A percentile compares a stretch with the other conserved stretches of the same genome.
These are phyloP conservation scores for Xylariaceae sp. DNA, from an alignment of 2,329 filamentous ascomycete genomes.

Conservation along the genomic window DNA sequence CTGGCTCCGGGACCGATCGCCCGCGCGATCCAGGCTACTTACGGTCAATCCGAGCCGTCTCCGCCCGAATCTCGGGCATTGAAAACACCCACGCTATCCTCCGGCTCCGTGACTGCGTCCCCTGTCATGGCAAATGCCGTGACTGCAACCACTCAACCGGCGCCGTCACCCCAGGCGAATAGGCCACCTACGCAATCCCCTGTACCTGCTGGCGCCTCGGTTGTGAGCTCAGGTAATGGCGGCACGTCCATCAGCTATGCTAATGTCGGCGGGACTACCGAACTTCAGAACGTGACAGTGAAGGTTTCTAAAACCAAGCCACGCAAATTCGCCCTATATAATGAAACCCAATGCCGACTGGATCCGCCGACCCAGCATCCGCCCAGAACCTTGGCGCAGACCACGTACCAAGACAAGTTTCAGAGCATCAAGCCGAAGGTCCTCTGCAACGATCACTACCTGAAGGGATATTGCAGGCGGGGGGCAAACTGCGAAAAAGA, in stretches of 20 bases:
- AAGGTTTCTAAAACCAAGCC: slow-evolving; percentile 29
- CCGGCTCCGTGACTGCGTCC: slow-evolving; percentile 10
- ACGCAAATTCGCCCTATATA: slow-evolving; percentile 28
- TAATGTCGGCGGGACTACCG: slow-evolving; percentile 27
- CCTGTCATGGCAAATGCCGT: slow-evolving; percentile 7
- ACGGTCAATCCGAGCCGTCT: slow-evolving; percentile 10
- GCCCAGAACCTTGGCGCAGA: slow-evolving; percentile 27
- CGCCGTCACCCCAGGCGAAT: slow-evolving; percentile 6
- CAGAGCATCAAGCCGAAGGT: slow-evolving; percentile 27
- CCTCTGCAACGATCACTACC: slow-evolving; percentile 33
- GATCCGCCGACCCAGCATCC: slow-evolving; percentile 30
- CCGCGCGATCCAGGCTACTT: slow-evolving; percentile 19
- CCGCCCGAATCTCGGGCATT: slow-evolving; percentile 15
- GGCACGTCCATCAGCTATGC: slow-evolving; percentile 32
- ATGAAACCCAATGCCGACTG: slow-evolving; percentile 27
- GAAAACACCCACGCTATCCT: slow-evolving; percentile 5
- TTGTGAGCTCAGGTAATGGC: slow-evolving; percentile 31
- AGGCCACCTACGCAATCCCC: slow-evolving; percentile 6
- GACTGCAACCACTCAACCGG: slow-evolving; percentile 7
- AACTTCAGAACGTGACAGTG: slow-evolving; percentile 31
- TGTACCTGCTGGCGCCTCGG: slow-evolving; percentile 19
- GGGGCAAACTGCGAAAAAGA: slow-evolving; percentile 28
- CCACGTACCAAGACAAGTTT: slow-evolving; percentile 30
- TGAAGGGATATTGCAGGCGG: slow-evolving; percentile 29
- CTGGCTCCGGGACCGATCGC: slow-evolving; percentile 20